Conservation (phyloP, 2,329 filamentous ascomycete species). For the Plenodomus biglobosus region DNA sequence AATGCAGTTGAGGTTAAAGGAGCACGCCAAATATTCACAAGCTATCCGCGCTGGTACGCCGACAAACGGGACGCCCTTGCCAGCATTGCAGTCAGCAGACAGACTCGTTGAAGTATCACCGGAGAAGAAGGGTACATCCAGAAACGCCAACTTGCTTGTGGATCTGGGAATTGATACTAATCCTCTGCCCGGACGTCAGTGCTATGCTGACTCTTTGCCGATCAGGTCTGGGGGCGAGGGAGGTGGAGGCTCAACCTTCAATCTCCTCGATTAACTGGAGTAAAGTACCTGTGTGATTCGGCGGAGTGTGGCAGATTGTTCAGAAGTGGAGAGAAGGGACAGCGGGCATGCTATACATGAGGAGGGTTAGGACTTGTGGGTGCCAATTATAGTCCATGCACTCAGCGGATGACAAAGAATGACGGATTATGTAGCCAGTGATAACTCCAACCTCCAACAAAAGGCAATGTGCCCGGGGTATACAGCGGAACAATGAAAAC, state of each 20-base stretch:
- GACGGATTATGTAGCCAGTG: neutral
- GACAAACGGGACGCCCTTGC: neutral
- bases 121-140: constrained; percentile 8
- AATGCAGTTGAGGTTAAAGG: constrained; percentile 13
- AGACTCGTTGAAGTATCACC: constrained; percentile 22
- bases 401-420: neutral
- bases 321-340: too few relatives aligned
- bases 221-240: neutral
- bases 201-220: neutral
- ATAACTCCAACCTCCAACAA: neutral
- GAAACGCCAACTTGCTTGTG: constrained; percentile 19
- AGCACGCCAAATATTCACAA: constrained; percentile 14
- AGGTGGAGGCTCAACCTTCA: constrained; percentile 1
- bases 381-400: too few relatives aligned
- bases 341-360: too few relatives aligned
- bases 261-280: constrained; percentile 18
- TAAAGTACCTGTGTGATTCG: neutral
- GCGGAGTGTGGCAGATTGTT: neutral
- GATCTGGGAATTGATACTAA: constrained; percentile 16
- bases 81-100: neutral
- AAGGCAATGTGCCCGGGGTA: constrained; percentile 12
- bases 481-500: constrained; percentile 1
- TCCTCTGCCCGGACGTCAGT: neutral
- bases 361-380: too few relatives aligned
- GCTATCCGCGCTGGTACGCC: constrained; percentile 1